Evolutionary conservation across 2,329 filamentous ascomycete genomes (phyloP), one percentile per base, ranked within the genome.

Genomic region (Xylaria sp.): DNA sequence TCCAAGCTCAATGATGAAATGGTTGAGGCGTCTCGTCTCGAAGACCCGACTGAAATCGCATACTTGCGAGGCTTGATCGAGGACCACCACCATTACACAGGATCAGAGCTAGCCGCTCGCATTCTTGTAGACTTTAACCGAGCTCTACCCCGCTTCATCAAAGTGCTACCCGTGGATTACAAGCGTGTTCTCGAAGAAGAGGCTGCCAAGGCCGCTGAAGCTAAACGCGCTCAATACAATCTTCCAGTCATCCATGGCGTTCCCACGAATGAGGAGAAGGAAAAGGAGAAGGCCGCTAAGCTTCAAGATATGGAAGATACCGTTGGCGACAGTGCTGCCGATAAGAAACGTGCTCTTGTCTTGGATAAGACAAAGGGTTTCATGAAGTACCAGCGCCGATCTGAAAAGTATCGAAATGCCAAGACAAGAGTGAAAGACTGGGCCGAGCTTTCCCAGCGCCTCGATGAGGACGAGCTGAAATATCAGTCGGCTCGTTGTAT

Each of bases 341-440:
- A 97, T 81, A 96, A 97, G 82, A 93, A 94, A 78, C 89, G 90
- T 55, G 92, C 93, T 5, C 84, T 97, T 19, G 92, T 97, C 6
- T 87, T 98, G n/a, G 94, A 98, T 82, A 98, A 98, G 87, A 98
- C 94, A 1, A 89, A 89, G 71, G 94, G 94, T 31, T 98, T 98
- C 84, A 97, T 96, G 92, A 95, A 96, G 79, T 98, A 97, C 81
- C 87, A 91, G 76, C 92, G 94, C 57, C 92, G 93, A 61, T 88
- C 90, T 19, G 94, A 98, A 83, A 97, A 97, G 81, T 97, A 97
- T 78, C 90, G 94, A 69, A 89, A 87, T 73, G 86, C 91, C 4
- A 90, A 92, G 77, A 93, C 91, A 43, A 87, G 94, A 71, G 93
- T 89, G 66, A 92, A 94, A 75, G 94, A 98, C 75, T 98, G 94